Evolutionary conservation across 192 early-diverging fungal genomes (phyloP), one percentile per base, ranked within the genome.

Genomic region (Dissophora globulifera): DNA sequence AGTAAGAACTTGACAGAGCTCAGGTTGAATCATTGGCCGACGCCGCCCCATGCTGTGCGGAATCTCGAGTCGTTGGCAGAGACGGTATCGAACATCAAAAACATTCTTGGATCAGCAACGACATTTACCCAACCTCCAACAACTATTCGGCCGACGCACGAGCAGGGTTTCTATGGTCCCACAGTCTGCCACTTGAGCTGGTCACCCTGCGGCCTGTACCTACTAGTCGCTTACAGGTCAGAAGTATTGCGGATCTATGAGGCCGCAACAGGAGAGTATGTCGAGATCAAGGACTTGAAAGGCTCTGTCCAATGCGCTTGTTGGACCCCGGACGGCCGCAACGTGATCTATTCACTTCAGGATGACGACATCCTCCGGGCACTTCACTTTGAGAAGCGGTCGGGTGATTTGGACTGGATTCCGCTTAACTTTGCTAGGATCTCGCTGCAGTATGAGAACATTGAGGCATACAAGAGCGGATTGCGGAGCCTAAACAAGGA

Each of bases 251-350:
- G 63, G 27, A 49, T 76, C 33, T 76, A 66, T 32, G 50, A 52
- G 20, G 26, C 58, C 2, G 50, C 72, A 17, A 76, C 63, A 4
- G 66, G 72, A 64, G 58, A 66, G 4, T 54, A 65, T 48, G 58
- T 67, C 23, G 58, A 66, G 9, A 54, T 76, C n/a, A 67, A 47
- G n/a, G 72, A 67, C 17, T 15, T 76, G 27, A 51, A 54, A 25
- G 72, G 72, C 11, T 42, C 58, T 4, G 25, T 76, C 20, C 62
- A 88, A 76, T 78, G 82, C 46, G 86, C 84, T 10, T 81, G 79
- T 45, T 90, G 89, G 89, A 81, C 85, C 12, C 86, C 85, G n/a
- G 88, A 89, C 41, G 82, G 84, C 35, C 50, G 62, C 47, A 87
- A 81, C 27, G 38, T 89, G 26, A 82, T 87, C 22, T 90, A 80